Percentiles rank a stretch among this genome's conserved stretches.
Evolutionary conservation across 2,329 filamentous ascomycete species (phyloP).

Genomic region (Ilyonectria mors-panacis): DNA sequence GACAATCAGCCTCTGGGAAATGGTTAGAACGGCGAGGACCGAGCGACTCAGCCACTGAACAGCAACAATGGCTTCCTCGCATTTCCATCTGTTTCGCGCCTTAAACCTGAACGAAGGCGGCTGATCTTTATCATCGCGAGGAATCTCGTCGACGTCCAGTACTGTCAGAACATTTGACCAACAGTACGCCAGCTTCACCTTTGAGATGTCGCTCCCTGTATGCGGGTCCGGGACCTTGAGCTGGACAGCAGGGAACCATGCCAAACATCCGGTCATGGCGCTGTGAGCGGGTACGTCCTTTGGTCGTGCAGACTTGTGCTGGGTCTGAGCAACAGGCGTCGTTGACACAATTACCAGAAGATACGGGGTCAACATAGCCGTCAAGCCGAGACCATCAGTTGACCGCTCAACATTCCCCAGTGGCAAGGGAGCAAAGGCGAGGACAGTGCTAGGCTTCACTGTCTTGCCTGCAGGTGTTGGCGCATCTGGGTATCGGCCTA

Average conservation of each 20-base stretch:
- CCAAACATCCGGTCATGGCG: conserved; percentile 91
- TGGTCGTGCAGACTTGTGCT: conserved; percentile 92
- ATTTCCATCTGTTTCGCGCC: conserved; percentile 89
- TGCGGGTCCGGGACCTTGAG: conserved; percentile 82
- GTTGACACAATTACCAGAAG: conserved; percentile 97
- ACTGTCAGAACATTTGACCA: conserved; percentile 99
- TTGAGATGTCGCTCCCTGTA: conserved; percentile 78
- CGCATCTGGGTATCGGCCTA: conserved; percentile 89
- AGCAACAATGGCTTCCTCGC: conserved; percentile 94
- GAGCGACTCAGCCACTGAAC: conserved; percentile 98
- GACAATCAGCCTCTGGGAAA: conserved; percentile 93
- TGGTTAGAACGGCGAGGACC: conserved; percentile 90
- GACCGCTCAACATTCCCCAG: conserved; percentile 93
- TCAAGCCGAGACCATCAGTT: conserved; percentile 90
- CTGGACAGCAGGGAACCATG: conserved; percentile 97
- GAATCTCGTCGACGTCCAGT: conserved; percentile 85
- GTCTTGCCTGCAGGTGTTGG: conserved; percentile 74
- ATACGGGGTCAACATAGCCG: conserved; percentile 96
- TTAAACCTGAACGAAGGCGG: conserved; percentile 85
- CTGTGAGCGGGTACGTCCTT: conserved; percentile 93
- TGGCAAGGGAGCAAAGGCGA: conserved; percentile 91
- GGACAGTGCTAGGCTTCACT: conserved; percentile 92
- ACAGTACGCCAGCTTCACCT: conserved; percentile 93
- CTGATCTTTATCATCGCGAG: conserved; percentile 79
- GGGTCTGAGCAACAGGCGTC: conserved; percentile 94